Evolutionary conservation across 106 monocot species (phyloP), one percentile per base, ranked within the genome.

Genomic region (Phalaenopsis aphrodite): DNA sequence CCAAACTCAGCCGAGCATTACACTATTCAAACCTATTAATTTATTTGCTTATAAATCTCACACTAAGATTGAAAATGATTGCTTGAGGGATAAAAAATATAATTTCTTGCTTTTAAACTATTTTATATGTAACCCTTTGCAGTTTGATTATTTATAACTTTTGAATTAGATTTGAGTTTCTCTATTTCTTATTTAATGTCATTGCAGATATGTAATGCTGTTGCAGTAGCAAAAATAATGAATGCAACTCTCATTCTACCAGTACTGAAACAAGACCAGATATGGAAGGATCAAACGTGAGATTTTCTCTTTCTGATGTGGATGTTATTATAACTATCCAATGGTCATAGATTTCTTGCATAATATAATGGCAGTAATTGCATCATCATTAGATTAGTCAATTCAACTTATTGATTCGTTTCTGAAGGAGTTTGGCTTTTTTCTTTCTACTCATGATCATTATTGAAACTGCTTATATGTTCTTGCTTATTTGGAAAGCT

Each of bases 221-320:
- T 99, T 82, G 99, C 99, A 71, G 95, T 99, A 42, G 99, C 99
- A 19, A 99, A 99, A 84, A 95, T 99, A 85, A 88, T 99, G 86
- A 95, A 95, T 85, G 94, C 95, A 79, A 95, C 95, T 73, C 95
- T 99, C 79, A 93, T 99, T 83, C 79, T 99, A 69, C 99, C 95
- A 55, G 85, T 95, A 52, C 79, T 99, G 85, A 99, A 95, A 89
- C 99, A 95, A 90, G 99, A 99, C 73, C 95, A 99, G 80, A 99
- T 99, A 43, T 99, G 99, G 99, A 99, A 99, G 87, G 99, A 99
- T 85, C 88, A 95, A 80, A 99, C 99, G 99, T 99, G 77, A 91
- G 89, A 38, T 83, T 80, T 55, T 74, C 1, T 76, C 2, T 39
- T 75, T 39, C 30, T 43, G 46, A 19, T 71, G 12, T 48, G 8